Base-by-base conservation (phyloP, 805 yeast species). In the Saccharomycopsis amapae region DNA sequence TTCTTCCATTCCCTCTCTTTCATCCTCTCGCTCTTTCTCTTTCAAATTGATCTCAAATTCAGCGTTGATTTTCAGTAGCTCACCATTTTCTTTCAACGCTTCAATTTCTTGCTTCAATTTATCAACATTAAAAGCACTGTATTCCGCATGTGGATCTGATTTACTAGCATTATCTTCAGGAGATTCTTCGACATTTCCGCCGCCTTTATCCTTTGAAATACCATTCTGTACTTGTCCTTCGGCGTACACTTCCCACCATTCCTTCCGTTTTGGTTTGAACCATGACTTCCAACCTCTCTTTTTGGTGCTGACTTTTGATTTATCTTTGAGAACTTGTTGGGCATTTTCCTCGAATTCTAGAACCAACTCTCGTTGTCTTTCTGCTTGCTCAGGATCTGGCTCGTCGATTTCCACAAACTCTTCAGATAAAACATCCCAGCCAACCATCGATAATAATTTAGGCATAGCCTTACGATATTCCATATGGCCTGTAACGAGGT, bases 401-500 rank as follows among this genome's bases (percentile, higher is more conserved):
- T 90, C 97, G 60, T 89, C 97, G 54, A 93, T 89, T 62, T 93
- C 98, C 17, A 85, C 81, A 59, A 93, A 93, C 60, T 89, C 96
- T 49, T 93, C 98, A 52, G 82, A 77, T 35, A 88, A 61, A 3
- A 93, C 87, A 45, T 85, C 82, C 79, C 94, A 83, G 3, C 85
- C 89, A 34, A 85, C 56, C 42, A 66, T 63, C 51, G 75, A 73
- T 53, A 93, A 61, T 37, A 93, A 70, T 55, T 77, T 78, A 1
- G 99, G 99, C 75, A 93, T 87, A 10, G 87, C 88, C 51, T 82
- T 82, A 66, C 98, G 82, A 64, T 93, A 93, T n/a, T 84, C 87
- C 96, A 93, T 86, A 66, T 93, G 98, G 1, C 98, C 98, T 50
- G 84, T 88, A 3, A 90, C 96, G 44, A 71, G 56, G 17, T 80